phyloP scores from a whole-genome alignment of 1,284 basidiomycete species.

The Heliocybe sulcata region DNA sequence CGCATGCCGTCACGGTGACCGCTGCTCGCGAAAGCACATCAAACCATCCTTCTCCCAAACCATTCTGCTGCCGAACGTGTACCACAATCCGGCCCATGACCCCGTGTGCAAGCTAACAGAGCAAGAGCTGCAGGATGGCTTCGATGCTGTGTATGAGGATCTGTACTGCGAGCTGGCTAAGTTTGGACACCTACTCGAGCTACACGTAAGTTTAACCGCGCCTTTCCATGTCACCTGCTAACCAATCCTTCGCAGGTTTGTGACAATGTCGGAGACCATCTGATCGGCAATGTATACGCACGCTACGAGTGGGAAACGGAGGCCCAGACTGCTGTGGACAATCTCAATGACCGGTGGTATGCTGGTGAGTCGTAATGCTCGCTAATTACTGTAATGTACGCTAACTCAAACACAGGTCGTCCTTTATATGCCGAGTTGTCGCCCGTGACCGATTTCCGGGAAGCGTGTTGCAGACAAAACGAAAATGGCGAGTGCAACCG shows the following conservation, averaged over 20 bases:
- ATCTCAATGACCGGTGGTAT: constrained; percentile 96
- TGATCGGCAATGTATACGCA: constrained; percentile 98
- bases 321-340: constrained; percentile 89
- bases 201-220: constrained; percentile 63
- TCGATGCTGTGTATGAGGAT: constrained; percentile 97
- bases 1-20: constrained; percentile 92
- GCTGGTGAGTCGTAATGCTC: constrained; percentile 55
- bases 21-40: constrained; percentile 96
- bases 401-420: constrained; percentile 46
- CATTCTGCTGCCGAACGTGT: constrained; percentile 96
- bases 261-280: constrained; percentile 98
- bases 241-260: constrained; percentile 59
- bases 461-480: constrained; percentile 98
- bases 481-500: constrained; percentile 96
- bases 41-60: constrained; percentile 97
- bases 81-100: constrained; percentile 95
- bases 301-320: constrained; percentile 99
- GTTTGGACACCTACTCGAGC: constrained; percentile 92
- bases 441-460: constrained; percentile 97
- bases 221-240: neutral
- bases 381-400: constrained; percentile 1
- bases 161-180: constrained; percentile 90
- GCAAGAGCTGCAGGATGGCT: constrained; percentile 89
- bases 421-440: constrained; percentile 98
- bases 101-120: constrained; percentile 82